Evolutionary conservation across 2,329 filamentous ascomycete genomes (phyloP).

Genomic region (Epichloe hybrida): DNA sequence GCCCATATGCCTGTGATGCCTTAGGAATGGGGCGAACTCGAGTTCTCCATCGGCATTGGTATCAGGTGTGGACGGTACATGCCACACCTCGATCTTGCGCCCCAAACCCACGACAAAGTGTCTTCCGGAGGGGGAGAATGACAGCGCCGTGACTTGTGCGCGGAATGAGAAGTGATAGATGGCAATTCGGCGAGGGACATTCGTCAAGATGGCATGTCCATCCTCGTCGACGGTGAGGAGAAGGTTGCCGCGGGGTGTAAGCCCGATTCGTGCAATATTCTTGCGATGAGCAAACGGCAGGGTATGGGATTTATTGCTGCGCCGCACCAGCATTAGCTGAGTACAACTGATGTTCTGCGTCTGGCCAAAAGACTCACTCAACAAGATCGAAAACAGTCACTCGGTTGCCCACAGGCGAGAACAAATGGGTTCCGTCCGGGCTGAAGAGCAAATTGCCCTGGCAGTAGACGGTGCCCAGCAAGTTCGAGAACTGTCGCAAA

Average conservation of each 20-base stretch:
- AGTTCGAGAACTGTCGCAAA: constrained; percentile 78
- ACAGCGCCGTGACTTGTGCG: constrained; percentile 64
- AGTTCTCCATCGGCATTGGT: constrained; percentile 66
- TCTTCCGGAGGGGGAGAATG: constrained; percentile 81
- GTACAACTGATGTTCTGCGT: background rate
- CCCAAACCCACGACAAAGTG: constrained; percentile 85
- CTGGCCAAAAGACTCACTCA: constrained; percentile 47
- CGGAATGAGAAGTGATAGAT: constrained; percentile 96
- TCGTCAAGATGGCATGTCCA: constrained; percentile 85
- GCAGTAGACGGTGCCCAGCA: constrained; percentile 95
- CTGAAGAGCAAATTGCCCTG: constrained; percentile 95
- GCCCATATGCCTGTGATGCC: constrained; percentile 71
- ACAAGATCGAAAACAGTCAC: constrained; percentile 94
- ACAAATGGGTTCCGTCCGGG: constrained; percentile 86
- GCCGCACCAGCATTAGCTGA: background rate
- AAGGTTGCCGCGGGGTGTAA: constrained; percentile 82
- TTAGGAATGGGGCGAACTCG: constrained; percentile 89
- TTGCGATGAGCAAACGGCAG: constrained; percentile 85
- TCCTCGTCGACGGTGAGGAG: constrained; percentile 89
- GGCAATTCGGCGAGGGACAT: constrained; percentile 70
- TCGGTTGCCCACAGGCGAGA: constrained; percentile 91
- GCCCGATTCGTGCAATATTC: constrained; percentile 78
- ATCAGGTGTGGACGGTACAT: constrained; percentile 81
- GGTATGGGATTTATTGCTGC: constrained; percentile 74
- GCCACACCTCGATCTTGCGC: constrained; percentile 86